A percentile compares a stretch with the other conserved stretches of the same genome.
Evolutionary conservation across 2,329 filamentous ascomycete genomes (phyloP).

Genomic region (Diaporthe aspalathi): DNA sequence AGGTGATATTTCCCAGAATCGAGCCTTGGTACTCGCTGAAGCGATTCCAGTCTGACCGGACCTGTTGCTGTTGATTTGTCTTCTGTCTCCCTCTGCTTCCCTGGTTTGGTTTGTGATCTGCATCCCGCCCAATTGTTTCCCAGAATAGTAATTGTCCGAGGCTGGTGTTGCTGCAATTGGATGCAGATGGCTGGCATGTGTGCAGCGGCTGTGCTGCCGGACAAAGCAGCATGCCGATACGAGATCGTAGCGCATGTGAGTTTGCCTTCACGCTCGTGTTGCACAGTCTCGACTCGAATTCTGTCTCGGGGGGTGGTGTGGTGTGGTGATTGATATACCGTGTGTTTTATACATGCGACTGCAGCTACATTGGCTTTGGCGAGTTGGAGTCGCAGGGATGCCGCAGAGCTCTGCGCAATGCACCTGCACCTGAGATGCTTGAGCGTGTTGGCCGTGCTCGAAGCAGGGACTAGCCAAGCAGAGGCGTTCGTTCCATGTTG

Average conservation of each 20-base stretch:
- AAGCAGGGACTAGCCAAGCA: background rate
- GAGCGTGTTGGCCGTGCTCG: background rate
- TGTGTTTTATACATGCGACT: slow-evolving; percentile 17
- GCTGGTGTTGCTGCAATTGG: slow-evolving; percentile 11
- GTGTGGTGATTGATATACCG: slow-evolving; percentile 24
- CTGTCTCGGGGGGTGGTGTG: slow-evolving; percentile 10
- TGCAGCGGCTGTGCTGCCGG: slow-evolving; percentile 13
- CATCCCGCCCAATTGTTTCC: background rate
- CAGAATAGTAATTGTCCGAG: background rate
- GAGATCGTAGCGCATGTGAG: slow-evolving; percentile 16
- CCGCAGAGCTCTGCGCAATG: background rate
- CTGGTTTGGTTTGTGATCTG: background rate
- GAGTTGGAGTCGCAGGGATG: background rate
- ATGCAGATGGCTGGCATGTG: slow-evolving; percentile 23
- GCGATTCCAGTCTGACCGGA: background rate
- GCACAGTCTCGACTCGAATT: background rate
- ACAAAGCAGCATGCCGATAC: slow-evolving; percentile 34
- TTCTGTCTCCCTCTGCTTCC: background rate
- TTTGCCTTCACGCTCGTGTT: slow-evolving; percentile 35
- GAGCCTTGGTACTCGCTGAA: slow-evolving; percentile 9
- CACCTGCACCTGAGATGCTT: background rate
- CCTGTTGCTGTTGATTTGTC: too few relatives aligned
- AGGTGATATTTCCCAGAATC: slow-evolving; percentile 26
- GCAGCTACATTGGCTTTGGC: background rate
- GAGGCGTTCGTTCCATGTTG: background rate